Base-by-base conservation (phyloP, 1,139 yeast genomes). In the Kodamaea alishanica region DNA sequence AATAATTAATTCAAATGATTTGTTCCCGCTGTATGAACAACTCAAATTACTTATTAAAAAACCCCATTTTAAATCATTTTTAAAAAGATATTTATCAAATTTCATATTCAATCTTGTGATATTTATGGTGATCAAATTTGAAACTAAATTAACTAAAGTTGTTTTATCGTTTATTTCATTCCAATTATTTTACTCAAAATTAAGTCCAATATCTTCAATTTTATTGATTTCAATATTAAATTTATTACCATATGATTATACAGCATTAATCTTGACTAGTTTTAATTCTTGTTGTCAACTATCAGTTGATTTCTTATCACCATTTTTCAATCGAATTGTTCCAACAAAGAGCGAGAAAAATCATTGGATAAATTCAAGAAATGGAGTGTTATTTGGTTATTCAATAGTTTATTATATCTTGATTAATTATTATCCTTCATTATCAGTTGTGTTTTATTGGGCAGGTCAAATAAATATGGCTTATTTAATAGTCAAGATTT, bases 341-440 rank as follows among this genome's bases (percentile, higher is more conserved):
- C 72, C 78, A 43, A 56, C 70, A 6, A 53, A 51, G n/a, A 46
- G 58, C n/a, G 79, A 77, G 39, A 62, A 63, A 34, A 62, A 65
- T 8, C 70, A 66, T 39, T 80, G 86, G 86, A 58, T 67, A 39
- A 63, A 64, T 15, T 71, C 81, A 8, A 63, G 86, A 29, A 77
- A 74, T 38, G 85, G 85, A 0, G 66, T 77, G 12, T 56, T 80
- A 32, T 74, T 75, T 47, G 85, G 85, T 2, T 79, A 77, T 48
- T 78, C 81, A 1, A 53, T 76, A n/a, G 68, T 72, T 33, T 75
- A 71, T 54, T 76, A 65, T 46, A 46, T 65, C 35, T 51, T 76
- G 31, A 57, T 77, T 41, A 58, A 64, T 31, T 39, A 43, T 27
- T 56, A 71, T 20, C 79, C 83, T 0, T 63, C 67, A 46, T 46